phyloP scores from a whole-genome alignment of 352 stramenopile species.

The Elongisporangium senticosum region DNA sequence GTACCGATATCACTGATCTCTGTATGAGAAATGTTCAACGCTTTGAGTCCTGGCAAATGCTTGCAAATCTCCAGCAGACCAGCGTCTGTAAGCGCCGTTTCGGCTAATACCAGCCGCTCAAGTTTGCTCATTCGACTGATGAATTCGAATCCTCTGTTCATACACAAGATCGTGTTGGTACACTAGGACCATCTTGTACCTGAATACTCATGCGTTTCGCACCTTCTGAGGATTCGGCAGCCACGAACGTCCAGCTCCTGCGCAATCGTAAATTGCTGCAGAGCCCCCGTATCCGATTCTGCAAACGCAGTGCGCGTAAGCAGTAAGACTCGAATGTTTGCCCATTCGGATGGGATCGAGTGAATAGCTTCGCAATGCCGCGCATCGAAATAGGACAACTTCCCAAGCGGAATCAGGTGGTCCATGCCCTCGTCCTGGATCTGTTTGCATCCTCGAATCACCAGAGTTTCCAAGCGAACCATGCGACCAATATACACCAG shows the following conservation, averaged over 20 bases:
- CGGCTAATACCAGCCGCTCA: slow-evolving; percentile 47
- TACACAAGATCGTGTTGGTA: not conserved
- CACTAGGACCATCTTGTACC: not conserved
- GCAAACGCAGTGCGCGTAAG: slow-evolving; percentile 56
- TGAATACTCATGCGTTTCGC: slow-evolving; percentile 2
- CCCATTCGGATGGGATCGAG: slow-evolving; percentile 47
- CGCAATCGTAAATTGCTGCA: slow-evolving; percentile 44
- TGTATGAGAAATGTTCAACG: slow-evolving; percentile 63
- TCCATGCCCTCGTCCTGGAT: slow-evolving; percentile 29
- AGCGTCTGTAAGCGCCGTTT: slow-evolving; percentile 58
- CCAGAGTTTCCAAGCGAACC: slow-evolving; percentile 27
- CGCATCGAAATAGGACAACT: slow-evolving; percentile 60
- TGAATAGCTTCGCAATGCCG: slow-evolving; percentile 58
- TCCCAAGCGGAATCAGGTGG: slow-evolving; percentile 19
- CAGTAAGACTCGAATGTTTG: slow-evolving; percentile 42
- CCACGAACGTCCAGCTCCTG: slow-evolving; percentile 60
- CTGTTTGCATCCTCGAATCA: slow-evolving; percentile 39
- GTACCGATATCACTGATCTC: slow-evolving; percentile 62
- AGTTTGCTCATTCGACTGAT: slow-evolving; percentile 50
- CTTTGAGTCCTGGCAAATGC: slow-evolving; percentile 26
- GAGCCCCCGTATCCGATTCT: slow-evolving; percentile 50
- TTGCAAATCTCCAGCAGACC: slow-evolving; percentile 60
- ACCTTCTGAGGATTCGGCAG: slow-evolving; percentile 71
- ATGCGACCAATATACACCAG: slow-evolving; percentile 30
- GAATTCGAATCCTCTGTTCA: slow-evolving; percentile 56